Base-by-base conservation (phyloP, 768 basidiomycete genomes). In the Xanthoconium purpureum region DNA sequence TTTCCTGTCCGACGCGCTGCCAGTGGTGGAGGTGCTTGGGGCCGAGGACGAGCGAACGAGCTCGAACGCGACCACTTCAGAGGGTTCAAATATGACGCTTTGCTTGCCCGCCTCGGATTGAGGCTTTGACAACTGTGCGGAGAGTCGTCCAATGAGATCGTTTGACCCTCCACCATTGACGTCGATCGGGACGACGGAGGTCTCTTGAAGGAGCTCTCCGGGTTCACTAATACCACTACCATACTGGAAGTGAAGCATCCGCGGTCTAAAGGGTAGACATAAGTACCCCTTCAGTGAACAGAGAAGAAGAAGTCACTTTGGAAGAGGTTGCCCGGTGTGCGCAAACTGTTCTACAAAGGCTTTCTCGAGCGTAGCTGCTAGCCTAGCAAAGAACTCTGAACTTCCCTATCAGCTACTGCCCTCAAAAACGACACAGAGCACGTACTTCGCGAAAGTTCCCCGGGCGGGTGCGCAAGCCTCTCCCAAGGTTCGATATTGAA, bases 41-140 rank as follows among this genome's bases (percentile, higher is more conserved):
- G n/a, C 63, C 62, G 20, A 58, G 47, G 39, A 54, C 44, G 64
- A 65, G 17, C 76, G 74, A 32, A 69, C 56, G 28, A 81, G 70
- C 32, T 83, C 76, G 66, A 89, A 89, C 0, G 79, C 76, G 39
- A 90, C 76, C 33, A 89, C 75, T 33, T 85, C 82, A 9, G 88
- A 86, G 3, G 86, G 78, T 39, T 79, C 75, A 17, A 82, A 74
- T 55, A 89, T 89, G 30, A 85, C 80, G 29, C 83, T 80, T 63
- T 83, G 84, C 55, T 52, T 79, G 70, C 44, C 58, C 17, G 56
- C 58, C 10, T 65, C 64, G 10, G 60, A 56, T 52, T 57, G 66
- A 47, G 57, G 65, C 37, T 55, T 69, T 43, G 72, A 70, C 6
- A 77, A 57, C 54, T 67, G 72, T n/a, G 70, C 69, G 29, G 73